Conservation (phyloP, 2,329 filamentous ascomycete genomes). For the Epichloe baconii region DNA sequence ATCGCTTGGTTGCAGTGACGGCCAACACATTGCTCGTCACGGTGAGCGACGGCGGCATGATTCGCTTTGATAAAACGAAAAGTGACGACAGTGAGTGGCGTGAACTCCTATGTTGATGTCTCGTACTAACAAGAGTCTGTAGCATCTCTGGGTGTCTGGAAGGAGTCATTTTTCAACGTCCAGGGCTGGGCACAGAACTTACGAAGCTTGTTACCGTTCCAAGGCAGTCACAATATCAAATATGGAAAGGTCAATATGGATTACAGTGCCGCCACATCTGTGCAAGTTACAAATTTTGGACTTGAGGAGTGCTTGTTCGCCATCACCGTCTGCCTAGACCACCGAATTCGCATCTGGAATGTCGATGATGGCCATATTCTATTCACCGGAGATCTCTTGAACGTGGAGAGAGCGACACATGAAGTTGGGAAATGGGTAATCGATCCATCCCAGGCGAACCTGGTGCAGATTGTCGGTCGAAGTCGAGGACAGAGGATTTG, state of each 20-base stretch:
- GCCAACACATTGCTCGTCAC: constrained; percentile 66
- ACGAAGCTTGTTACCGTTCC: constrained; percentile 53
- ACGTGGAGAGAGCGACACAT: constrained; percentile 50
- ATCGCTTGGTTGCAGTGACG: constrained; percentile 64
- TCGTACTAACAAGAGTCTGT: background rate
- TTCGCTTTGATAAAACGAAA: constrained; percentile 52
- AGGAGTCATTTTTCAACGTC: constrained; percentile 60
- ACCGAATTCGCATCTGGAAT: constrained; percentile 84
- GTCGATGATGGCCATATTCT: constrained; percentile 66
- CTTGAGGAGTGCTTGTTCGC: constrained; percentile 38
- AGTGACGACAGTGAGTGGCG: constrained; percentile 30
- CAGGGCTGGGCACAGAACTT: constrained; percentile 59
- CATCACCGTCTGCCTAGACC: constrained; percentile 80
- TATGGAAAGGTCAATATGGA: constrained; percentile 55
- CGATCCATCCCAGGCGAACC: constrained; percentile 63
- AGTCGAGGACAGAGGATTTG: constrained; percentile 42
- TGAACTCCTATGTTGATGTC: background rate
- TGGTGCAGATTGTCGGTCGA: constrained; percentile 58
- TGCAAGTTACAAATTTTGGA: constrained; percentile 39
- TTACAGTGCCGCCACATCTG: constrained; percentile 52
- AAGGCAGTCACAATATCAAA: constrained; percentile 48
- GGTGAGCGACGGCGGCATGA: constrained; percentile 64
- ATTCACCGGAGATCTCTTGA: constrained; percentile 64
- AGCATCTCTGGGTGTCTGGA: constrained; percentile 37
- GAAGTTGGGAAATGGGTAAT: constrained; percentile 64